Evolutionary conservation across 345 rosid species (phyloP).

Genomic region (Sisymbrium altissimum): DNA sequence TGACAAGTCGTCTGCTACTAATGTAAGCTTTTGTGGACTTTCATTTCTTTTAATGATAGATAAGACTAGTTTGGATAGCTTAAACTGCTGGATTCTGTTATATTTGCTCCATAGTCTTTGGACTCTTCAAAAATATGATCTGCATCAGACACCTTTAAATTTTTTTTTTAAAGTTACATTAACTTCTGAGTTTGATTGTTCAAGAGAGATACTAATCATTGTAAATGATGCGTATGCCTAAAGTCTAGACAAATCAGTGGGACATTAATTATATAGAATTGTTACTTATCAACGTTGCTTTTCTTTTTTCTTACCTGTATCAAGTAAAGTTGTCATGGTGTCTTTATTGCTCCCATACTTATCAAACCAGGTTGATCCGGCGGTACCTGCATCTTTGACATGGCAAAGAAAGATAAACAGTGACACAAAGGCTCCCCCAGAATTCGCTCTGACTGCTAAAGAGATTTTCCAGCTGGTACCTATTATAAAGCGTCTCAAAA

Average conservation of each 20-base stretch:
- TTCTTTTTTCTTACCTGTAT: background rate
- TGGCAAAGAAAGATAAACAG: conserved; percentile 59
- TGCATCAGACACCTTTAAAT: background rate
- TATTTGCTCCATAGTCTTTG: background rate
- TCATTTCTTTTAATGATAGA: background rate
- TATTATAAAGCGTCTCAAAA: background rate
- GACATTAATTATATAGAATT: background rate
- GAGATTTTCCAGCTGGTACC: conserved; percentile 65
- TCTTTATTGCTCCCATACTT: background rate
- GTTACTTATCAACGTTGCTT: background rate
- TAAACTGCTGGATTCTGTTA: background rate
- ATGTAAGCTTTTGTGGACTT: conserved; percentile 32
- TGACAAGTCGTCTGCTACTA: conserved; percentile 24
- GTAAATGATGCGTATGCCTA: background rate
- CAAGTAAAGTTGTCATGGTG: background rate
- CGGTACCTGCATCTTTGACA: conserved; percentile 52
- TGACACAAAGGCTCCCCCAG: conserved; percentile 33
- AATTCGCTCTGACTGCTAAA: conserved; percentile 45
- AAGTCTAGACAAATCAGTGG: background rate
- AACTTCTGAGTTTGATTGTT: background rate
- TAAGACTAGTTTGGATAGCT: background rate
- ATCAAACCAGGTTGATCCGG: conserved; percentile 49
- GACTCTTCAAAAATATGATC: background rate
- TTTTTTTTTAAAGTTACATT: background rate
- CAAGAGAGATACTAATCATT: background rate